Percentiles rank a stretch among this genome's conserved stretches.
Conservation (phyloP, 1,284 basidiomycete species). For the Trametes versicolor region DNA sequence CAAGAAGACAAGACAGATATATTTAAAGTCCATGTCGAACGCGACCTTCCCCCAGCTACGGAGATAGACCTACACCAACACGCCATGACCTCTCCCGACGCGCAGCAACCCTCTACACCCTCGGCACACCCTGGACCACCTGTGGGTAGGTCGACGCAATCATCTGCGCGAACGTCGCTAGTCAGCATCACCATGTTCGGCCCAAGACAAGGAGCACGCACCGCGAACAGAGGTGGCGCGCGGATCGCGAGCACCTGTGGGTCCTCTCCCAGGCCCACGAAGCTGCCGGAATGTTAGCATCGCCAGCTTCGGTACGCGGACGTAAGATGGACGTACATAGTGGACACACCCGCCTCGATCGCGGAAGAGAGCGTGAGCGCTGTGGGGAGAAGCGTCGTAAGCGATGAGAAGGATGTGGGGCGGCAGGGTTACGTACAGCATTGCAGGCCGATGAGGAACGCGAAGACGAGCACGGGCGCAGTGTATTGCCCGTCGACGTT, state of each 20-base stretch:
- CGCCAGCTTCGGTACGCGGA: not conserved
- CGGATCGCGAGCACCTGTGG: slow-evolving; percentile 79
- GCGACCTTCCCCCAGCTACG: too few relatives aligned
- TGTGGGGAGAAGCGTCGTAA: slow-evolving; percentile 39
- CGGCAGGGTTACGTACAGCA: slow-evolving; percentile 61
- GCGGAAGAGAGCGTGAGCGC: slow-evolving; percentile 74
- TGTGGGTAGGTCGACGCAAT: slow-evolving; percentile 69
- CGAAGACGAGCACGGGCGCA: slow-evolving; percentile 80
- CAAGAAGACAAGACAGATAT: too few relatives aligned
- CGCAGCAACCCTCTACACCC: slow-evolving; percentile 33
- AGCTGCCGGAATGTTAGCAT: slow-evolving; percentile 52
- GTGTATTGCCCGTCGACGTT: slow-evolving; percentile 81
- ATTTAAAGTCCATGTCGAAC: too few relatives aligned
- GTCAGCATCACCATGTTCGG: slow-evolving; percentile 1
- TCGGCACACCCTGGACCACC: slow-evolving; percentile 63
- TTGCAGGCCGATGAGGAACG: slow-evolving; percentile 82
- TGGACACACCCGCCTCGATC: slow-evolving; percentile 85
- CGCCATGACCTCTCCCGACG: too few relatives aligned
- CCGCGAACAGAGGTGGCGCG: slow-evolving; percentile 76
- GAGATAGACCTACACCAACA: too few relatives aligned
- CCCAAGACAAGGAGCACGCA: slow-evolving; percentile 45
- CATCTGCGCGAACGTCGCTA: slow-evolving; percentile 49
- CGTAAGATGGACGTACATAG: slow-evolving; percentile 63
- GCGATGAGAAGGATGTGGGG: not conserved
- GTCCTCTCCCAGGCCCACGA: slow-evolving; percentile 86